Base-by-base conservation (phyloP, 2,329 filamentous ascomycete species). In the Gaeumannomyces tritici region DNA sequence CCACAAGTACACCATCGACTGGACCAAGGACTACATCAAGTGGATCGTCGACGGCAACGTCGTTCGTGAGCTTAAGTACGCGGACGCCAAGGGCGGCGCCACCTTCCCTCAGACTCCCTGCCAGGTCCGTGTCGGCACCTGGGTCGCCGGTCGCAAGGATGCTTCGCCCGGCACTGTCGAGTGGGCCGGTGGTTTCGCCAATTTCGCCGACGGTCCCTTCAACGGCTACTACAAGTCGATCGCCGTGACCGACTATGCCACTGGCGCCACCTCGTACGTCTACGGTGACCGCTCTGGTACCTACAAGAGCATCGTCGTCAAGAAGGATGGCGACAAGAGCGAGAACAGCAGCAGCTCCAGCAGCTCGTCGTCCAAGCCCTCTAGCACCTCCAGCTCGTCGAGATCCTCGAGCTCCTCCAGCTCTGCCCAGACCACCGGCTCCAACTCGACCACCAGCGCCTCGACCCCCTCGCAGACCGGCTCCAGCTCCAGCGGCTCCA, bases 61-160 rank as follows among this genome's bases (percentile, higher is more conserved):
- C 28, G 71, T 80, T 28, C 81, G 83, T 63, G 79, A 76, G 3
- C 75, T 81, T 29, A 73, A 73, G 60, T 69, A 79, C 51, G 76
- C 81, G 58, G 76, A 76, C 11, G 73, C 77, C 62, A 76, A 77
- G 59, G 82, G 81, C 64, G 84, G 83, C 64, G 73, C 75, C 64
- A 79, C 77, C 71, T 91, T 81, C 74, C 88, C 88, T 2, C 88
- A 90, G 74, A 88, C 86, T 0, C 88, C 88, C 12, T 88, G 87
- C 82, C 81, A 83, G 62, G 71, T 88, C 13, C 66, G 92, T 67
- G 98, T 96, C 74, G 93, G 91, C 27, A 88, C 90, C 60, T 99
- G 95, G 93, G 92, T 99, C 68, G 95, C 96, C 58, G 95, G 95
- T 57, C 97, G 92, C 76, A 97, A 81, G 66, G 72, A 75, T 62